Percentiles rank a stretch among this genome's conserved stretches.
Conservation (phyloP, 371 early-diverging fungal genomes). For the Fennellomyces sp. region DNA sequence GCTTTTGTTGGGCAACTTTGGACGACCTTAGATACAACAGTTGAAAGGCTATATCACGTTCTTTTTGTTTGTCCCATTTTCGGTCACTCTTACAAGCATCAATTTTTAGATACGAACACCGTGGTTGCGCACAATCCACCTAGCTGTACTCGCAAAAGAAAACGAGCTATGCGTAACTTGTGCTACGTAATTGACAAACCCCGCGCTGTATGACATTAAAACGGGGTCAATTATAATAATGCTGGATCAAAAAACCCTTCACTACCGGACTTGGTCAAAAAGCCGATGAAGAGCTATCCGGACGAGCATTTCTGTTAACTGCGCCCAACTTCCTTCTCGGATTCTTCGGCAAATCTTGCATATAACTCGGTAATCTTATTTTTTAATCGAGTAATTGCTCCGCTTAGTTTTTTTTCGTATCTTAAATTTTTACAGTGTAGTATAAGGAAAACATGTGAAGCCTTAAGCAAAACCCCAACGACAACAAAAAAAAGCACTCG, state of each 20-base stretch:
- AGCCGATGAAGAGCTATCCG: too few species aligned
- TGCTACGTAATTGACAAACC: not conserved
- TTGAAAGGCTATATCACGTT: too few species aligned
- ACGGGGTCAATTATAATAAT: not conserved
- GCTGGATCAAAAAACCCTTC: not conserved
- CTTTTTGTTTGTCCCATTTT: too few species aligned
- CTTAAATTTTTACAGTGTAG: not conserved
- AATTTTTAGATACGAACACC: too few species aligned
- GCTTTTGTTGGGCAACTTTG: not conserved
- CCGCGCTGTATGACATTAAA: not conserved
- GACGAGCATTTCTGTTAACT: too few species aligned
- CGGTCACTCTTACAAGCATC: too few species aligned
- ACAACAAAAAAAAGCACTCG: not conserved
- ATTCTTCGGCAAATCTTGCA: too few species aligned
- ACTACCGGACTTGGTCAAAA: too few species aligned
- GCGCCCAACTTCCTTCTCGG: too few species aligned
- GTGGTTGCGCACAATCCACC: not conserved
- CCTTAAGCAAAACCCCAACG: not conserved
- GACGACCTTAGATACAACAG: not conserved
- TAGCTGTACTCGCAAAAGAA: not conserved
- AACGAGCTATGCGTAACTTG: not conserved
- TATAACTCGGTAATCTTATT: too few species aligned
- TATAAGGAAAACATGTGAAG: constrained; percentile 1
- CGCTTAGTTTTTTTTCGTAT: not conserved
- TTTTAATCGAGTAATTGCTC: not conserved